Evolutionary conservation across 2,329 filamentous ascomycete genomes (phyloP), one percentile per base, ranked within the genome.

Genomic region (Neonectria ditissima): DNA sequence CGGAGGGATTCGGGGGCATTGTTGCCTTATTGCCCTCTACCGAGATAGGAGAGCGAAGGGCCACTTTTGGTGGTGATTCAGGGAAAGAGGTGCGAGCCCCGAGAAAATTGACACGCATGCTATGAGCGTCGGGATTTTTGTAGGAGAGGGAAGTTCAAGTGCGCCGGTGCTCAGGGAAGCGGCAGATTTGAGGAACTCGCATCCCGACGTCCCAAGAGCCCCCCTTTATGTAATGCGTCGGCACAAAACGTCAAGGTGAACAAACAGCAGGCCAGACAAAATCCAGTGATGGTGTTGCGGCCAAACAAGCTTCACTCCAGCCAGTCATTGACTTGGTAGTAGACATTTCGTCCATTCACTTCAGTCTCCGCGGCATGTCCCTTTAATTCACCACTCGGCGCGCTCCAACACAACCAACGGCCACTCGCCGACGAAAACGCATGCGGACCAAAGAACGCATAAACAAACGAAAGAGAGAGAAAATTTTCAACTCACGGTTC

Each of bases 401-500:
- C 18, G 28, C 39, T 47, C 44, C 20, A 18, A 16, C 11, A 20
- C 18, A 30, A 14, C 26, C 47, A 32, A 18, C 37, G n/a, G 11
- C n/a, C 37, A 41, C 9, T 50, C n/a, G 10, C n/a, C 13, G 1
- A 11, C 3, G 26, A 32, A 50, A 20, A 20, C 28, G 11, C 28
- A 8, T 4, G 6, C 16, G 10, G 26, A 50, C 11, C 20, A 65
- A 55, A 34, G 47, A 47, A 47, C 41, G 58, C 5, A 20, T 48
- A 51, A n/a, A 10, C 11, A 26, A 48, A 65, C 34, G 8, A 10
- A 48, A 39, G 37, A 26, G 20, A n/a, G n/a, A n/a, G n/a, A n/a
- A n/a, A n/a, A n/a, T n/a, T n/a, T n/a, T 14, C 45, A 18, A 77
- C 81, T 79, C 70, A 84, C 82, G 64, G 77, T 66, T 65, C 71